These are phyloP conservation scores for Gnetum montanum DNA, from an alignment of 75 land plant genomes.

Conservation along the genomic window DNA sequence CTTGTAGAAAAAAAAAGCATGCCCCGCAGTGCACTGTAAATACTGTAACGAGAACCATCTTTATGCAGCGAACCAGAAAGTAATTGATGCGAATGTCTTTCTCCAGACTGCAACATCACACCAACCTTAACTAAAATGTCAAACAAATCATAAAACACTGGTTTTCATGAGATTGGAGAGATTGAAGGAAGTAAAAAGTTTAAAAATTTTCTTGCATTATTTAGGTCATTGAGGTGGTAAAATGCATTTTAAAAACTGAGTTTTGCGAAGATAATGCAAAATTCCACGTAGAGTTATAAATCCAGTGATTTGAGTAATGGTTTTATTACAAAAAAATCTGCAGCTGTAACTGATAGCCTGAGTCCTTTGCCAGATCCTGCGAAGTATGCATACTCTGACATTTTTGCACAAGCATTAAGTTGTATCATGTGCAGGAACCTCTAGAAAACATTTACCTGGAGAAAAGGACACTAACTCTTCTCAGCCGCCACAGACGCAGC, in stretches of 20 bases:
- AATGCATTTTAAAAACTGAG: too few relatives aligned
- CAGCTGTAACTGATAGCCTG: too few relatives aligned
- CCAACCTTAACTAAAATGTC: not conserved
- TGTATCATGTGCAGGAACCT: not conserved
- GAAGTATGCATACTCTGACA: too few relatives aligned
- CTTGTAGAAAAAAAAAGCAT: constrained; percentile 48
- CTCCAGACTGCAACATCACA: constrained; percentile 35
- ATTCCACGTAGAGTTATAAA: too few relatives aligned
- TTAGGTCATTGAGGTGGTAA: too few relatives aligned
- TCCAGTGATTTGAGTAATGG: too few relatives aligned
- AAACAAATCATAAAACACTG: not conserved
- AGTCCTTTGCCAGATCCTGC: too few relatives aligned
- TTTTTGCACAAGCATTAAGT: not conserved
- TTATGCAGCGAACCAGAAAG: constrained; percentile 49
- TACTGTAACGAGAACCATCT: constrained; percentile 55
- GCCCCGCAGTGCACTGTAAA: constrained; percentile 45
- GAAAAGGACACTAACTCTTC: constrained; percentile 50
- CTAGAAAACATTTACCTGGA: constrained; percentile 20
- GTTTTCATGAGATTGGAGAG: not conserved
- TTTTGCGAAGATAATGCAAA: too few relatives aligned
- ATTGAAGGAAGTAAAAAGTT: not conserved
- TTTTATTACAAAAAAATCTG: too few relatives aligned
- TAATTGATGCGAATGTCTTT: constrained; percentile 60
- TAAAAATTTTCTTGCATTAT: too few relatives aligned
- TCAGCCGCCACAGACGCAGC: constrained; percentile 63